A percentile compares a stretch with the other conserved stretches of the same genome.
Evolutionary conservation across 140 eudicot genomes (phyloP).

Genomic region (Anethum foeniculum): DNA sequence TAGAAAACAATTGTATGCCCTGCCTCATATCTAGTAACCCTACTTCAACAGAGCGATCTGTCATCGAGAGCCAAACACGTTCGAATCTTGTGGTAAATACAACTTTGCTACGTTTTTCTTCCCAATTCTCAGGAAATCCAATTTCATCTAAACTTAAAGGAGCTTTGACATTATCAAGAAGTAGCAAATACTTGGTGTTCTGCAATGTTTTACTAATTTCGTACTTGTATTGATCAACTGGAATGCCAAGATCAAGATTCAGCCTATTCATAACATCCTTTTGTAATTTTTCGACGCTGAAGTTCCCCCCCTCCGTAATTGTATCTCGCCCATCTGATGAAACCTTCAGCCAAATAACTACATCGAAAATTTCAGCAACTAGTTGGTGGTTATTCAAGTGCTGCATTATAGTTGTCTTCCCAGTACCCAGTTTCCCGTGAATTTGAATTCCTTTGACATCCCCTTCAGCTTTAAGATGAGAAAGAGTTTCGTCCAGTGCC

Average conservation of each 20-base stretch:
- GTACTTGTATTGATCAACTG: not conserved
- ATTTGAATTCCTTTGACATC: not conserved
- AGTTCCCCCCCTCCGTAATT: not conserved
- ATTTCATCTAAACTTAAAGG: not conserved
- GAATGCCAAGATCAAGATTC: not conserved
- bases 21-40: not conserved
- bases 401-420: conserved; percentile 1
- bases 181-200: not conserved
- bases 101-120: not conserved
- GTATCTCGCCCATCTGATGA: not conserved
- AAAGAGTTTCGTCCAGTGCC: not conserved
- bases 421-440: not conserved
- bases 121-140: not conserved
- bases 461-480: not conserved
- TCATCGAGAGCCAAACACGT: not conserved
- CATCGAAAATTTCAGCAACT: not conserved
- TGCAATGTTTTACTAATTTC: not conserved
- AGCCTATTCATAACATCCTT: not conserved
- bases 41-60: not conserved
- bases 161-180: not conserved
- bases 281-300: not conserved
- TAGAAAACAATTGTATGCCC: not conserved
- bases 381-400: not conserved
- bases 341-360: not conserved
- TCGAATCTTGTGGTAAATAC: not conserved